These are phyloP conservation scores for Hanseniaspora vineae DNA, from an alignment of 805 yeast species.

Conservation along the genomic window DNA sequence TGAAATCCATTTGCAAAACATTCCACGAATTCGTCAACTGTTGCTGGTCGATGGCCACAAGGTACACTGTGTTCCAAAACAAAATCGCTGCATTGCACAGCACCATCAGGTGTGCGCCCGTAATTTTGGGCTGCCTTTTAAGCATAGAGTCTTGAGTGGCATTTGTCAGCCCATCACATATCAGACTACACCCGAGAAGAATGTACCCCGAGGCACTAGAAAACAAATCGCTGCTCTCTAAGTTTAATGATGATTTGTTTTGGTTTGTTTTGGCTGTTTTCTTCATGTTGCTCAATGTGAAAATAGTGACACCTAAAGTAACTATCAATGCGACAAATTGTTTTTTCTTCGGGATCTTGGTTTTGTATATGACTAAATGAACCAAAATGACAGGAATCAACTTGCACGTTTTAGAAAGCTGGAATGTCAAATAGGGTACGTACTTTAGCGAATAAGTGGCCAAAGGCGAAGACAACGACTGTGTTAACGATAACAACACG, in stretches of 20 bases:
- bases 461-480: constrained; percentile 71
- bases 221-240: constrained; percentile 12
- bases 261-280: constrained; percentile 8
- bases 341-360: constrained; percentile 62
- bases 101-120: constrained; percentile 85
- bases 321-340: constrained; percentile 67
- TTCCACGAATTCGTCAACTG: constrained; percentile 24
- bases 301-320: constrained; percentile 70
- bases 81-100: constrained; percentile 38
- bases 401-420: constrained; percentile 87
- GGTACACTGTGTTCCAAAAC: constrained; percentile 37
- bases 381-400: constrained; percentile 88
- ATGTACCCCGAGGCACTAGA: constrained; percentile 37
- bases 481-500: constrained; percentile 48
- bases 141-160: constrained; percentile 86
- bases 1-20: constrained; percentile 25
- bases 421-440: constrained; percentile 73
- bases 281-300: constrained; percentile 45
- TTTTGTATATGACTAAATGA: constrained; percentile 57
- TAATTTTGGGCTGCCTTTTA: constrained; percentile 33
- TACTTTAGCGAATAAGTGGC: constrained; percentile 68
- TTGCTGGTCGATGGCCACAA: constrained; percentile 17
- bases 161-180: constrained; percentile 86
- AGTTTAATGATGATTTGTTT: constrained; percentile 12
- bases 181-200: constrained; percentile 46